A percentile compares a stretch with the other conserved stretches of the same genome.
Evolutionary conservation across 2,329 filamentous ascomycete genomes (phyloP).

Genomic region (Pseudogymnoascus sp.): DNA sequence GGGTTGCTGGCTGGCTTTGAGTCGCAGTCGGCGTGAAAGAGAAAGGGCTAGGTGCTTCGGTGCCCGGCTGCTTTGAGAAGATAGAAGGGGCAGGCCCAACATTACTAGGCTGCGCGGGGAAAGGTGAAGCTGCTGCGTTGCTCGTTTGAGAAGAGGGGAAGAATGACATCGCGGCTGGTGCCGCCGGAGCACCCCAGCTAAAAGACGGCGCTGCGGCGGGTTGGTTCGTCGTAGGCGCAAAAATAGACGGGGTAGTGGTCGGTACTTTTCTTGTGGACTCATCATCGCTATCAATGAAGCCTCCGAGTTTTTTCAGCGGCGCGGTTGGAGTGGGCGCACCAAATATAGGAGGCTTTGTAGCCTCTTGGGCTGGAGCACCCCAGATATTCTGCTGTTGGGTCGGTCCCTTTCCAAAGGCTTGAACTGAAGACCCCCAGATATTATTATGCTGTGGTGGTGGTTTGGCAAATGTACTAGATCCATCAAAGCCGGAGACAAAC

Average conservation of each 20-base stretch:
- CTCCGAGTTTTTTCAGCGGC: neutral
- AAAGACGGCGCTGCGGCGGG: neutral
- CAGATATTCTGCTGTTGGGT: neutral
- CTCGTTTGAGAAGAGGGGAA: neutral
- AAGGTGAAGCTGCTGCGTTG: neutral
- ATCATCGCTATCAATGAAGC: constrained; percentile 7
- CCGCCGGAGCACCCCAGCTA: neutral
- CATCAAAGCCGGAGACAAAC: constrained; percentile 9
- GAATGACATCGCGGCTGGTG: neutral
- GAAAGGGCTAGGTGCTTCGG: neutral
- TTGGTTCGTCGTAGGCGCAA: neutral
- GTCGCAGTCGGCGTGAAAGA: neutral
- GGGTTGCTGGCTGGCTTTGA: neutral
- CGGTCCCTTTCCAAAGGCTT: neutral
- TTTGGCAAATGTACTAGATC: neutral
- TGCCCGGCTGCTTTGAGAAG: neutral
- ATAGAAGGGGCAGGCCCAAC: neutral
- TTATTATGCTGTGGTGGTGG: neutral
- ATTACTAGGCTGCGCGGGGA: neutral
- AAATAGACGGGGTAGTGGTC: neutral
- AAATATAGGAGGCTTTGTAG: neutral
- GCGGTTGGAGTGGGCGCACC: neutral
- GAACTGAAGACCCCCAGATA: neutral
- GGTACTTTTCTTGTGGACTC: neutral
- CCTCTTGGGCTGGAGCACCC: neutral